Evolutionary conservation across 202 grass and related monocot species (phyloP).

Genomic region (Schoenoplectus tabernaemontani): DNA sequence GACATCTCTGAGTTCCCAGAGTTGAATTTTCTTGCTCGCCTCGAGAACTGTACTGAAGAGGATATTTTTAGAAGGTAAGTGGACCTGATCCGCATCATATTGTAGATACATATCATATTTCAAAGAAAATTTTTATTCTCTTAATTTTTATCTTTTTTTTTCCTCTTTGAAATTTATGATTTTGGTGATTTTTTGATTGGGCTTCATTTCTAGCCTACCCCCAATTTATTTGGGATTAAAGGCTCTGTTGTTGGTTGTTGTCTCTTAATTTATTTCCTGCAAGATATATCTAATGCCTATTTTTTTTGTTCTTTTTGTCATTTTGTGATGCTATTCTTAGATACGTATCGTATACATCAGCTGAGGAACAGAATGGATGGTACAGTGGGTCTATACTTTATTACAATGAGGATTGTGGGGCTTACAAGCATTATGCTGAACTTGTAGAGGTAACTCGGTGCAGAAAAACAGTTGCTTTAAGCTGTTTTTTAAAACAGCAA

Average conservation of each 20-base stretch:
- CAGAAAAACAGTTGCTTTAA: neutral
- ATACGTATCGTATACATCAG: constrained; percentile 60
- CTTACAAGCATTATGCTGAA: constrained; percentile 76
- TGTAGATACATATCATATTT: constrained; percentile 6
- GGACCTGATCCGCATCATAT: neutral
- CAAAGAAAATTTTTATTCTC: neutral
- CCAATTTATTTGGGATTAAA: too few relatives aligned
- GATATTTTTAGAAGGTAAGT: constrained; percentile 77
- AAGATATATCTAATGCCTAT: neutral
- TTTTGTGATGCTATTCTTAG: constrained; percentile 31
- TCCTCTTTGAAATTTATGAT: too few relatives aligned
- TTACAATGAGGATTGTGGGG: constrained; percentile 60
- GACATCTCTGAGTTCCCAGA: constrained; percentile 35
- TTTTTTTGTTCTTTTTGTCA: neutral
- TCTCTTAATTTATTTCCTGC: neutral
- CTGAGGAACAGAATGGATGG: constrained; percentile 60
- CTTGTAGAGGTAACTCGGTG: constrained; percentile 52
- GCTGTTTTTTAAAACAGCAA: neutral
- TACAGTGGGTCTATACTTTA: constrained; percentile 81
- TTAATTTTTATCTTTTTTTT: too few relatives aligned
- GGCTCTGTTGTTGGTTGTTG: too few relatives aligned
- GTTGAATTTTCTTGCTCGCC: constrained; percentile 52
- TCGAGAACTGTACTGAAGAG: constrained; percentile 59
- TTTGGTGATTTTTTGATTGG: too few relatives aligned
- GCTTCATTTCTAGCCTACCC: too few relatives aligned